A percentile compares a stretch with the other conserved stretches of the same genome.
phyloP scores from a whole-genome alignment of 176 grass and related monocot species.

The Bromus sterilis region DNA sequence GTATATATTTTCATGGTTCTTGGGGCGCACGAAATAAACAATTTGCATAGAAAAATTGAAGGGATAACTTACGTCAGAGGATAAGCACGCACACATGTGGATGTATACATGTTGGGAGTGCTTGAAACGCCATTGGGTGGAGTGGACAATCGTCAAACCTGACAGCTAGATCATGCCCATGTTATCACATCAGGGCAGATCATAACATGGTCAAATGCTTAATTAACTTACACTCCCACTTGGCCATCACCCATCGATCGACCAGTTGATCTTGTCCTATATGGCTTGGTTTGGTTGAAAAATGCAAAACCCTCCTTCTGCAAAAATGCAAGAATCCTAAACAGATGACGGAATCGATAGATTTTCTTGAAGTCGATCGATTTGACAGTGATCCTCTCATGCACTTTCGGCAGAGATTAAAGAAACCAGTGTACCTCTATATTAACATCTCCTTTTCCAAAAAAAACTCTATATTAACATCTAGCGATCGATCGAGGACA shows the following conservation, averaged over 20 bases:
- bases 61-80: background rate
- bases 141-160: background rate
- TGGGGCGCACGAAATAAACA: background rate
- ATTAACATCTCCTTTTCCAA: too few relatives aligned
- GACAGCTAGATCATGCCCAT: background rate
- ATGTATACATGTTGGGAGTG: background rate
- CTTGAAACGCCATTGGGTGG: slow-evolving; percentile 9
- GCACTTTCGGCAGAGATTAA: background rate
- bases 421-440: too few relatives aligned
- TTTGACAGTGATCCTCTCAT: background rate
- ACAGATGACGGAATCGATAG: slow-evolving; percentile 8
- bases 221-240: too few relatives aligned
- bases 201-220: too few relatives aligned
- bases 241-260: background rate
- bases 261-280: too few relatives aligned
- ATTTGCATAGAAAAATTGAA: background rate
- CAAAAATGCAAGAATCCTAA: too few relatives aligned
- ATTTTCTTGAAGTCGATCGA: background rate
- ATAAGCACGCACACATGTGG: background rate
- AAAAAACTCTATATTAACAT: too few relatives aligned
- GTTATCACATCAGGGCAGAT: slow-evolving; percentile 3
- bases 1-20: slow-evolving; percentile 21
- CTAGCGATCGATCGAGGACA: background rate
- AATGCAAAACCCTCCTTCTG: too few relatives aligned
- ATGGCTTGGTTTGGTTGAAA: too few relatives aligned